Base-by-base conservation (phyloP, 345 rosid genomes). In the Citrus cavaleriei region DNA sequence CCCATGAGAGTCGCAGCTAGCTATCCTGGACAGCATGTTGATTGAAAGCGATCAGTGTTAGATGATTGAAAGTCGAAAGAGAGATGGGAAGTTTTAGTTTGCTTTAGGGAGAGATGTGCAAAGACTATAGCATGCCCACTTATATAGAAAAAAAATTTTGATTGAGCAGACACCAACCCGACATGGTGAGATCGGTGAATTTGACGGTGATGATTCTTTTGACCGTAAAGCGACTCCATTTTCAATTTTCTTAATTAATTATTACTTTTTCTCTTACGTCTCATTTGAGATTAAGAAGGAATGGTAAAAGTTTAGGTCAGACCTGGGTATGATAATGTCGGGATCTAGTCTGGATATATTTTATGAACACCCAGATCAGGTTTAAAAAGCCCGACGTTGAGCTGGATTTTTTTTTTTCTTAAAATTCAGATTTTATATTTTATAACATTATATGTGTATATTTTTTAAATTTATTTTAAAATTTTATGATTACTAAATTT, bases 11-110 rank as follows among this genome's bases (percentile, higher is more conserved):
- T 88, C 87, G 82, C 83, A 80, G 35, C 60, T 86, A 60, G 88
- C 93, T 88, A 90, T 95, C 77, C 75, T 87, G 2, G 98, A 95
- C 89, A 95, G 80, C 90, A 91, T 85, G 59, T 81, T 59, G 27
- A 22, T 7, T 59, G 27, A 24, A 59, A n/a, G 13, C 62, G 10
- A 3, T 59, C 27, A 22, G 32, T 72, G 54, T 66, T 4, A 22
- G 37, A 69, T 12, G 68, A 28, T 16, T 18, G 69, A 65, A 19
- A 28, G 7, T 61, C 6, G 38, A 64, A 18, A 64, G 9, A 13
- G 59, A 8, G 25, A 4, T 10, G 40, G 9, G 68, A 55, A 49
- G 30, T 49, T 25, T 13, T 27, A 73, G 61, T 22, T 66, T 62
- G 59, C 21, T 68, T 40, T 57, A 67, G 24, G 24, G 32, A 24